Conservation (phyloP, 2,329 filamentous ascomycete species). For the Fusarium circinatum region DNA sequence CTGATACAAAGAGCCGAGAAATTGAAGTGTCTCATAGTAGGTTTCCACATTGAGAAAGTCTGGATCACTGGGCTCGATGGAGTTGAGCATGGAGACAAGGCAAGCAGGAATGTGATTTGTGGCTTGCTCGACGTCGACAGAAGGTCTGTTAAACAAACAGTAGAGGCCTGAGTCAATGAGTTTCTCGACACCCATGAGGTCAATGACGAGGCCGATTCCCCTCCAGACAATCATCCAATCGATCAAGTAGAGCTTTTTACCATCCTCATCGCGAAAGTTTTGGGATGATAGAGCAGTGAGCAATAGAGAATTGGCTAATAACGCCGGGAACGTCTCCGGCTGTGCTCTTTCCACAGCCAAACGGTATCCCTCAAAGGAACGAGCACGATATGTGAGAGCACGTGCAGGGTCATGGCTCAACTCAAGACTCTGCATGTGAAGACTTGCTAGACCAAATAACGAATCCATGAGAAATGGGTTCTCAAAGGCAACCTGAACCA, state of each 20-base stretch:
- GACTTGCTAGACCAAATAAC: conserved; percentile 61
- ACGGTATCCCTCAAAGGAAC: conserved; percentile 62
- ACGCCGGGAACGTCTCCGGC: conserved; percentile 59
- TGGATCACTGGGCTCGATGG: conserved; percentile 54
- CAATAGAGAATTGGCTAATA: conserved; percentile 63
- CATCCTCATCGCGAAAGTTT: conserved; percentile 59
- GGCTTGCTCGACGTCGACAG: conserved; percentile 57
- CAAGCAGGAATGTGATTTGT: conserved; percentile 56
- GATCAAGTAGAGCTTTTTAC: conserved; percentile 59
- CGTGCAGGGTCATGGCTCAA: conserved; percentile 53
- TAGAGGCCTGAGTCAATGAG: conserved; percentile 56
- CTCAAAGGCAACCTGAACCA: conserved; percentile 62
- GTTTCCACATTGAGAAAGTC: conserved; percentile 53
- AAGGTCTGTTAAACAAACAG: conserved; percentile 60
- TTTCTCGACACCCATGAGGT: conserved; percentile 44
- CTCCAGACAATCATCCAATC: conserved; percentile 68
- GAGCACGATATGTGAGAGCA: conserved; percentile 58
- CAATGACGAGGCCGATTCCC: conserved; percentile 61
- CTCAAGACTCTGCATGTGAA: conserved; percentile 58
- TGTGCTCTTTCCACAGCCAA: conserved; percentile 59
- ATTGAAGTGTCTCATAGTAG: conserved; percentile 60
- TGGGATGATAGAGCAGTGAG: conserved; percentile 62
- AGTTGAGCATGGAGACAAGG: conserved; percentile 61
- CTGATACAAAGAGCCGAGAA: conserved; percentile 62
- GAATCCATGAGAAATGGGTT: conserved; percentile 66